A percentile compares a stretch with the other conserved stretches of the same genome.
Conservation (phyloP, 352 stramenopile genomes). For the Elongisporangium anandrum region DNA sequence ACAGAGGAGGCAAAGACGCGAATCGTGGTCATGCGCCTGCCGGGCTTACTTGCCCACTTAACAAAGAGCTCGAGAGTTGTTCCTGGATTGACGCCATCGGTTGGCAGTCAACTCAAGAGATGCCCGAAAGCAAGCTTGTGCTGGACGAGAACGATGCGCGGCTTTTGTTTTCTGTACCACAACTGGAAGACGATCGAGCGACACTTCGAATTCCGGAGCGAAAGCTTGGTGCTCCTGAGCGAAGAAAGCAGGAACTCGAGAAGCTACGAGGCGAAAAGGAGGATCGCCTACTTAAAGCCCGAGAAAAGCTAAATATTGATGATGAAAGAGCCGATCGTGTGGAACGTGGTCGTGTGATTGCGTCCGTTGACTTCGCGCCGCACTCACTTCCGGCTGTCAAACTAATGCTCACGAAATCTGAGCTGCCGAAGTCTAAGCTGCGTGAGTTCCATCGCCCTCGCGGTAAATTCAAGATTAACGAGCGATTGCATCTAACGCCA, state of each 20-base stretch:
- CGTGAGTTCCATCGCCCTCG: conserved; percentile 80
- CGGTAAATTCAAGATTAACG: conserved; percentile 86
- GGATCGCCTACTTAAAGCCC: conserved; percentile 73
- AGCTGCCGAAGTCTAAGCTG: conserved; percentile 76
- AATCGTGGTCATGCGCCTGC: conserved; percentile 5
- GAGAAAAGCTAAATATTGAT: conserved; percentile 74
- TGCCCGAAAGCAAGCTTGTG: conserved; percentile 78
- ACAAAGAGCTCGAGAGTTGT: conserved; percentile 61
- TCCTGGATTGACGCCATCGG: conserved; percentile 76
- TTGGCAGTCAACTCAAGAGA: conserved; percentile 75
- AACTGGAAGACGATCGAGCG: conserved; percentile 77
- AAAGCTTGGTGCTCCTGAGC: conserved; percentile 73
- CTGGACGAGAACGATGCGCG: conserved; percentile 79
- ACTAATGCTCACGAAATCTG: conserved; percentile 82
- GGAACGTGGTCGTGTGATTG: conserved; percentile 72
- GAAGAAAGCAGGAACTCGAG: conserved; percentile 59
- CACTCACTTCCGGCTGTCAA: conserved; percentile 87
- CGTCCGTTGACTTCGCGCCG: conserved; percentile 79
- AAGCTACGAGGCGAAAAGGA: conserved; percentile 76
- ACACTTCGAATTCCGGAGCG: conserved; percentile 79
- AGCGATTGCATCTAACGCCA: conserved; percentile 46
- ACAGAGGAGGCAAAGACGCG: not conserved
- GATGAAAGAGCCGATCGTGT: conserved; percentile 71
- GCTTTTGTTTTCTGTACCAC: conserved; percentile 65
- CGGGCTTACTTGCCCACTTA: conserved; percentile 40